These are phyloP conservation scores for Rhododendron kiyosumense DNA, from an alignment of 148 eudicot species.

Conservation along the genomic window DNA sequence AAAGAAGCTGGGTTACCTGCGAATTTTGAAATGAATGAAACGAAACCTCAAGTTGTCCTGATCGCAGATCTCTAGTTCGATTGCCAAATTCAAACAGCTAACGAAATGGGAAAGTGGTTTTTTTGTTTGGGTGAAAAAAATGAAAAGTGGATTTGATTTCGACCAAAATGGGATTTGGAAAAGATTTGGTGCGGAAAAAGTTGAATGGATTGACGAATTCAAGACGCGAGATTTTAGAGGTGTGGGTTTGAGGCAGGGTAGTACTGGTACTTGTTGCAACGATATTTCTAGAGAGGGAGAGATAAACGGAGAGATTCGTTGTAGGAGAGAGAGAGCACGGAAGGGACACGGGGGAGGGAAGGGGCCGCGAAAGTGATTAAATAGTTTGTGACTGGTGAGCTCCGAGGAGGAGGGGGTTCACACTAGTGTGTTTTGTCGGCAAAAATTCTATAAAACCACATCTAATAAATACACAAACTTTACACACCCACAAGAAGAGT, in stretches of 20 bases:
- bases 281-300: neutral
- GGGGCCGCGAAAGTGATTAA: neutral
- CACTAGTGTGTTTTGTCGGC: too few species aligned
- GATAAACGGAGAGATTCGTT: constrained; percentile 1
- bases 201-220: neutral
- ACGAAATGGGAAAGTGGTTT: neutral
- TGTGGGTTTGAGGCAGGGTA: neutral
- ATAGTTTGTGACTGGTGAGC: neutral
- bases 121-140: neutral
- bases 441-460: too few species aligned
- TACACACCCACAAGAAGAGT: too few species aligned
- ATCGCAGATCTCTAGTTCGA: neutral
- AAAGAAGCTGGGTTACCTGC: neutral
- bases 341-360: neutral
- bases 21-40: neutral
- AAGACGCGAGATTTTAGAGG: neutral
- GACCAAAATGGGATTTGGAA: neutral
- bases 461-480: too few species aligned
- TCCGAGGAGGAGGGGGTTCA: neutral
- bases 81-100: neutral
- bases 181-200: neutral
- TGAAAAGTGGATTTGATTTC: neutral
- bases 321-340: neutral
- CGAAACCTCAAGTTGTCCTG: neutral
- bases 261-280: neutral